phyloP scores from a whole-genome alignment of 352 stramenopile species.

The Elongisporangium anandrum region DNA sequence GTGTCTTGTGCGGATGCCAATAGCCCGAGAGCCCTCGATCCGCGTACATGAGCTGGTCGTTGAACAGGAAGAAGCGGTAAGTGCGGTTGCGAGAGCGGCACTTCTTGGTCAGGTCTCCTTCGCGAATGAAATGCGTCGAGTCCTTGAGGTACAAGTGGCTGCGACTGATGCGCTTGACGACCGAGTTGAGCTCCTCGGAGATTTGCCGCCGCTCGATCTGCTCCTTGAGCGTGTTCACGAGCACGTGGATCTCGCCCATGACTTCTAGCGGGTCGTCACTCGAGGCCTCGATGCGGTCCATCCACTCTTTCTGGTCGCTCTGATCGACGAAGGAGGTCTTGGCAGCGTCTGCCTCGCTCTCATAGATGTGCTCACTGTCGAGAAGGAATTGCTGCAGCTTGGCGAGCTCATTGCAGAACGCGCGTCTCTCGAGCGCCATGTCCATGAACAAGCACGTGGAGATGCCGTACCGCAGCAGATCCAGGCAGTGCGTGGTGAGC shows the following conservation, averaged over 20 bases:
- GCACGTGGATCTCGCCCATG: conserved; percentile 87
- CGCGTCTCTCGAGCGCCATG: conserved; percentile 70
- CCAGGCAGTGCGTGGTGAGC: conserved; percentile 76
- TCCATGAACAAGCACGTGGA: conserved; percentile 81
- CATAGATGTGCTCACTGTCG: conserved; percentile 13
- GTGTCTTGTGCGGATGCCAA: conserved; percentile 83
- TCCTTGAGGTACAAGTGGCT: conserved; percentile 92
- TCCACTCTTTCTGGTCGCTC: conserved; percentile 28
- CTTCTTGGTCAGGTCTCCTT: conserved; percentile 94
- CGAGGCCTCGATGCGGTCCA: conserved; percentile 55
- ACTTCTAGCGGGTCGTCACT: conserved; percentile 74
- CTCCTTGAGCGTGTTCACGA: conserved; percentile 89
- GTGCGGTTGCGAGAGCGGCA: conserved; percentile 85
- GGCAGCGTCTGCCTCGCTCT: conserved; percentile 4
- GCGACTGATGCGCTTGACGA: conserved; percentile 90
- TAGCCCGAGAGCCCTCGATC: conserved; percentile 75
- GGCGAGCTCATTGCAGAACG: conserved; percentile 69
- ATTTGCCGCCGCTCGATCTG: conserved; percentile 79
- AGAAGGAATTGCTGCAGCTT: conserved; percentile 69
- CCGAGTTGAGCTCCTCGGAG: conserved; percentile 79
- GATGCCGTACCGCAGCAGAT: conserved; percentile 76
- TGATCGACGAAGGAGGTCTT: not conserved
- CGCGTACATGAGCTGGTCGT: conserved; percentile 80
- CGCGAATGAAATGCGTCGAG: conserved; percentile 91
- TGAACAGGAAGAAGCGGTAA: conserved; percentile 89